Conservation (phyloP, 352 stramenopile genomes). For the Phytophthora idaei region DNA sequence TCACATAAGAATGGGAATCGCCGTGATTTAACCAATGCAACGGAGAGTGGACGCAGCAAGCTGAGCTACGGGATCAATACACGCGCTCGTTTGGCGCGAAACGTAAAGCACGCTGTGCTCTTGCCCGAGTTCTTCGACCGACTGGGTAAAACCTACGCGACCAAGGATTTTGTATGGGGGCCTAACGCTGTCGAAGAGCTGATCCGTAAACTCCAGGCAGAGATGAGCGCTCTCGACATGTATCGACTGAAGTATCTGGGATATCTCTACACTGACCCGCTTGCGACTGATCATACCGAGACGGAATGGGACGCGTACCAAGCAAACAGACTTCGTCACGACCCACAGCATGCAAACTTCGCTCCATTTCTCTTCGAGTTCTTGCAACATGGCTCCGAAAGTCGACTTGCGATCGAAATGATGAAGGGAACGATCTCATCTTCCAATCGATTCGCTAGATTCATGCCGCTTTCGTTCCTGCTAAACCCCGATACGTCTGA, state of each 20-base stretch:
- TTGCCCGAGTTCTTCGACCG: slow-evolving; percentile 89
- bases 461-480: slow-evolving; percentile 81
- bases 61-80: slow-evolving; percentile 80
- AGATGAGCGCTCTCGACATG: slow-evolving; percentile 78
- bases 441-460: slow-evolving; percentile 80
- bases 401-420: slow-evolving; percentile 67
- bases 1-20: slow-evolving; percentile 54
- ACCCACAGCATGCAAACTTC: slow-evolving; percentile 53
- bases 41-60: slow-evolving; percentile 72
- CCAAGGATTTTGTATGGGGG: slow-evolving; percentile 87
- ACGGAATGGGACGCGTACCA: slow-evolving; percentile 49
- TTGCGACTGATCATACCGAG: slow-evolving; percentile 63
- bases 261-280: slow-evolving; percentile 81
- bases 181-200: slow-evolving; percentile 75
- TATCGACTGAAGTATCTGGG: slow-evolving; percentile 82
- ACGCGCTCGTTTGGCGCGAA: slow-evolving; percentile 69
- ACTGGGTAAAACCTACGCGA: slow-evolving; percentile 70
- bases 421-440: slow-evolving; percentile 81
- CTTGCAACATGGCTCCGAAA: slow-evolving; percentile 68
- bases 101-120: slow-evolving; percentile 81
- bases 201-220: slow-evolving; percentile 67
- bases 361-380: slow-evolving; percentile 79
- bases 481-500: slow-evolving; percentile 76
- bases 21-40: slow-evolving; percentile 67
- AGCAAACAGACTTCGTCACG: slow-evolving; percentile 26